A percentile compares a stretch with the other conserved stretches of the same genome.
These are phyloP conservation scores for Fusarium xyrophilum DNA, from an alignment of 2,329 filamentous ascomycete species.

Conservation along the genomic window DNA sequence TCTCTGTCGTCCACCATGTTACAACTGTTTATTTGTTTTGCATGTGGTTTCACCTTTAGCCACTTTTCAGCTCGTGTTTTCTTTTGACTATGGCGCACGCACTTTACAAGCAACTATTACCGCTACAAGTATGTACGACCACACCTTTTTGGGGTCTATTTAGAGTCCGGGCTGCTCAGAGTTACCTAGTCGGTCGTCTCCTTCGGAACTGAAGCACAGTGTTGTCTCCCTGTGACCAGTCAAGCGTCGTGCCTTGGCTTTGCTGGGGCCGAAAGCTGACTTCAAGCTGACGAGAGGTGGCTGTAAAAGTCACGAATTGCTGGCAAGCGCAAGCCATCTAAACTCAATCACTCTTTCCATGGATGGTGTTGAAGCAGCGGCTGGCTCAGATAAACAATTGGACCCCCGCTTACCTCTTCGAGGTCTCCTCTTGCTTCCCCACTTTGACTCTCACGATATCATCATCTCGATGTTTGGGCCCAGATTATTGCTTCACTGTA, in stretches of 20 bases:
- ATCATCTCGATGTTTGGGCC: not conserved
- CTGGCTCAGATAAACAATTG: slow-evolving; percentile 12
- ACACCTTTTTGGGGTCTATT: slow-evolving; percentile 13
- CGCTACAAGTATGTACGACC: slow-evolving; percentile 33
- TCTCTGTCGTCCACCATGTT: slow-evolving; percentile 4
- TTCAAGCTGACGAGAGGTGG: slow-evolving; percentile 36
- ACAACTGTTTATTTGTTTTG: slow-evolving; percentile 11
- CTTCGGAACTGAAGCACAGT: slow-evolving; percentile 19
- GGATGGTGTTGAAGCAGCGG: slow-evolving; percentile 6
- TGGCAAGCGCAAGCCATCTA: slow-evolving; percentile 5
- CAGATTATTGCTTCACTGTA: not conserved
- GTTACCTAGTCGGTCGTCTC: not conserved
- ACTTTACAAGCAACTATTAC: slow-evolving; percentile 6
- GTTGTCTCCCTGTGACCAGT: slow-evolving; percentile 12
- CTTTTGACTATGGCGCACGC: slow-evolving; percentile 2
- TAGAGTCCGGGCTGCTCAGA: slow-evolving; percentile 1
- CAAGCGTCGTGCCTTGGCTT: slow-evolving; percentile 11
- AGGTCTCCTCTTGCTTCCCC: not conserved
- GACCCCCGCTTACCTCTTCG: not conserved
- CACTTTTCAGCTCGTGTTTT: slow-evolving; percentile 27
- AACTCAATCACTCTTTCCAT: slow-evolving; percentile 15
- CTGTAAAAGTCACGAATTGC: not conserved
- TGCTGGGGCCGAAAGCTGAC: slow-evolving; percentile 26
- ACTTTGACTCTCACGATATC: not conserved
- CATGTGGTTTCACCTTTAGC: not conserved